Percentiles rank a stretch among this genome's conserved stretches.
These are phyloP conservation scores for Akebia trifoliata DNA, from an alignment of 164 flowering plant species.

Conservation along the genomic window DNA sequence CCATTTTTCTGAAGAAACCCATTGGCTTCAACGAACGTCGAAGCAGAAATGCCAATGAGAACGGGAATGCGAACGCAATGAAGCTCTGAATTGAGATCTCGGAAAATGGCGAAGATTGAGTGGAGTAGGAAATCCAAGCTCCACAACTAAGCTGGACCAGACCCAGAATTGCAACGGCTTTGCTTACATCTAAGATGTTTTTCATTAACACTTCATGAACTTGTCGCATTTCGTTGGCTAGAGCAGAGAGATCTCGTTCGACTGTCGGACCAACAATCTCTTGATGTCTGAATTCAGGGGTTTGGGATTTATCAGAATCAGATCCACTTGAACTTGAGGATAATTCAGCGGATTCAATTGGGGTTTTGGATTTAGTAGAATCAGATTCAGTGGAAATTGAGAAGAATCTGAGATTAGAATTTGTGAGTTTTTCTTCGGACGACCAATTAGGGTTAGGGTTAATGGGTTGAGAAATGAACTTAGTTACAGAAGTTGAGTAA, in stretches of 20 bases:
- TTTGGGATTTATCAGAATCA: not conserved
- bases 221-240: conserved; percentile 36
- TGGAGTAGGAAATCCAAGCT: conserved; percentile 62
- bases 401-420: not conserved
- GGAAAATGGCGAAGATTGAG: conserved; percentile 33
- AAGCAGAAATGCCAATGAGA: conserved; percentile 66
- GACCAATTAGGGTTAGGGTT: conserved; percentile 3
- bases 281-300: conserved; percentile 23
- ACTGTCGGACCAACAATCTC: conserved; percentile 37
- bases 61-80: conserved; percentile 71
- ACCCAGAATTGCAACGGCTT: conserved; percentile 53
- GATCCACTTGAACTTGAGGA: conserved; percentile 14
- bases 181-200: conserved; percentile 64
- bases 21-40: conserved; percentile 63
- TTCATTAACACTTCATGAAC: conserved; percentile 55
- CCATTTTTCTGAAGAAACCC: conserved; percentile 84
- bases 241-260: conserved; percentile 29
- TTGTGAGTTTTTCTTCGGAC: not conserved
- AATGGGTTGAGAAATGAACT: conserved; percentile 3
- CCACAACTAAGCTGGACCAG: conserved; percentile 69
- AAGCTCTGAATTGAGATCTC: conserved; percentile 54
- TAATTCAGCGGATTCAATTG: too few relatives aligned
- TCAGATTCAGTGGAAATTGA: conserved; percentile 10
- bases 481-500: conserved; percentile 5
- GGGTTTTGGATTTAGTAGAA: conserved; percentile 11